phyloP scores from a whole-genome alignment of 1,139 yeast species.

The Kurtzmaniella natalensis region DNA sequence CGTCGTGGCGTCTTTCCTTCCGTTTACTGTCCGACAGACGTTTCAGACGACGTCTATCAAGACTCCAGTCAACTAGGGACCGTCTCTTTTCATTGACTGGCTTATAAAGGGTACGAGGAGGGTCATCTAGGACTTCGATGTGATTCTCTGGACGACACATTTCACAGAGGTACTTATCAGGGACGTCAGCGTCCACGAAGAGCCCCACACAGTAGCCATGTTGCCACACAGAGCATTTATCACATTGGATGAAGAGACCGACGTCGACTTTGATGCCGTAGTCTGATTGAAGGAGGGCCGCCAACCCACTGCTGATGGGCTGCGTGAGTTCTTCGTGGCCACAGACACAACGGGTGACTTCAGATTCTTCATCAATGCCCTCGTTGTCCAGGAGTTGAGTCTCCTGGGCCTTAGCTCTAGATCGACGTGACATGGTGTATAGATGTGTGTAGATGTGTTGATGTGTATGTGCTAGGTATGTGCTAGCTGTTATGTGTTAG shows the following conservation, averaged over 20 bases:
- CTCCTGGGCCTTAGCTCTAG: conserved; percentile 5
- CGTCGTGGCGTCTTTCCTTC: conserved; percentile 30
- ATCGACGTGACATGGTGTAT: conserved; percentile 7
- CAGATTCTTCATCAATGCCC: conserved; percentile 50
- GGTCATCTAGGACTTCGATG: conserved; percentile 35
- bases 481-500: neutral
- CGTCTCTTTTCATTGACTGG: conserved; percentile 46
- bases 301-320: conserved; percentile 35
- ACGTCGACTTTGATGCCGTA: conserved; percentile 66
- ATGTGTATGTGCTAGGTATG: neutral
- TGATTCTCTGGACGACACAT: conserved; percentile 82
- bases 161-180: conserved; percentile 94
- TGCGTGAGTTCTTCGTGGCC: conserved; percentile 64
- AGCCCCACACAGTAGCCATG: conserved; percentile 95
- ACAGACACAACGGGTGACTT: conserved; percentile 87
- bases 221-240: conserved; percentile 92
- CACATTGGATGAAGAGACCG: conserved; percentile 86
- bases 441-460: neutral
- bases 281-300: conserved; percentile 41
- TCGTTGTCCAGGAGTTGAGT: conserved; percentile 17
- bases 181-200: conserved; percentile 65
- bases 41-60: conserved; percentile 26
- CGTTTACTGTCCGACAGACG: conserved; percentile 16
- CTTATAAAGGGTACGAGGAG: conserved; percentile 41
- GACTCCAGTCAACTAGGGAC: conserved; percentile 27